A percentile compares a stretch with the other conserved stretches of the same genome.
Evolutionary conservation across 805 yeast genomes (phyloP).

Genomic region (Wickerhamiella australiensis): DNA sequence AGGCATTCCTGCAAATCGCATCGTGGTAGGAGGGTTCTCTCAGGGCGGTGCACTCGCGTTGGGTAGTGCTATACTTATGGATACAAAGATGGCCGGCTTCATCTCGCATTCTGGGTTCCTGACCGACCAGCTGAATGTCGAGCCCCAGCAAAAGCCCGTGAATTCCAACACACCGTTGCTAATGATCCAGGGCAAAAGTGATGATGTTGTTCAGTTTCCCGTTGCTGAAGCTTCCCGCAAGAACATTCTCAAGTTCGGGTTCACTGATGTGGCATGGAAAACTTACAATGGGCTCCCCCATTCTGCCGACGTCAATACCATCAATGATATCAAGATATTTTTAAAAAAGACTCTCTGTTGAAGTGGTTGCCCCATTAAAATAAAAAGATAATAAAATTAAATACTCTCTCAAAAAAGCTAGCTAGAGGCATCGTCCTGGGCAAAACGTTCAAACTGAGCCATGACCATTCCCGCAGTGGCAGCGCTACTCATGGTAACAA

Average conservation of each 20-base stretch:
- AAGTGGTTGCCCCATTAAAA: too few species aligned
- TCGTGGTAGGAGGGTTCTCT: slow-evolving; percentile 88
- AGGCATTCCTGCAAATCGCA: slow-evolving; percentile 36
- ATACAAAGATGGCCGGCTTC: slow-evolving; percentile 61
- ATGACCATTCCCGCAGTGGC: slow-evolving; percentile 54
- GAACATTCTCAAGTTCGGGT: slow-evolving; percentile 33
- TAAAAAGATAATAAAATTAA: background rate
- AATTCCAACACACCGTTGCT: slow-evolving; percentile 67
- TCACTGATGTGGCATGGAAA: slow-evolving; percentile 35
- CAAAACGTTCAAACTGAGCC: slow-evolving; percentile 32
- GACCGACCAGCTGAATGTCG: slow-evolving; percentile 21
- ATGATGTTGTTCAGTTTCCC: slow-evolving; percentile 44
- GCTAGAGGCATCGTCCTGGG: background rate
- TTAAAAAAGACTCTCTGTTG: slow-evolving; percentile 27
- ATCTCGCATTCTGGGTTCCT: slow-evolving; percentile 68
- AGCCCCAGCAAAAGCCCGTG: slow-evolving; percentile 20
- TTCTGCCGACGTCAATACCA: slow-evolving; percentile 53
- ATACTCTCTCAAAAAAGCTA: too few species aligned
- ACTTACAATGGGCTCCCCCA: slow-evolving; percentile 57
- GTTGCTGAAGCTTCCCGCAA: slow-evolving; percentile 35
- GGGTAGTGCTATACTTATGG: slow-evolving; percentile 22
- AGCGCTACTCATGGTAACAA: slow-evolving; percentile 44
- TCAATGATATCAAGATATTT: slow-evolving; percentile 41
- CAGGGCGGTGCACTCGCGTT: slow-evolving; percentile 82
- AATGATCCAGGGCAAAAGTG: slow-evolving; percentile 78